Conservation (phyloP, 495 filamentous ascomycete species). For the Aspergillus sparsus region DNA sequence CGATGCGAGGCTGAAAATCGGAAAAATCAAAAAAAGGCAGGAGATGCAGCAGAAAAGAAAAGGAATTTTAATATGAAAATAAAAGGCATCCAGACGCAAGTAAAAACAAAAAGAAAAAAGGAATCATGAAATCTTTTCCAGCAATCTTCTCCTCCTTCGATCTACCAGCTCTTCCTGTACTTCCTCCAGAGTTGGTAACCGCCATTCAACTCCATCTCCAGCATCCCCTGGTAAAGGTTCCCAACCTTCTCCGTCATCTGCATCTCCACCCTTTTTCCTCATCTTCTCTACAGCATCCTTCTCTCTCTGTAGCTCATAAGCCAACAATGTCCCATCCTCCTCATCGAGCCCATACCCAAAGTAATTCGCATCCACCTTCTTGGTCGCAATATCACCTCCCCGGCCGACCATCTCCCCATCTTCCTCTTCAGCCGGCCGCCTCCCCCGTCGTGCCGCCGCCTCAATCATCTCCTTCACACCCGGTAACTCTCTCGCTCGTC, state of each 20-base stretch:
- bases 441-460: constrained; percentile 54
- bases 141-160: constrained; percentile 72
- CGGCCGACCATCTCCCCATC: constrained; percentile 60
- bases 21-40: background rate
- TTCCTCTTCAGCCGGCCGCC: constrained; percentile 63
- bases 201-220: constrained; percentile 83
- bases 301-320: constrained; percentile 83
- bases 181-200: constrained; percentile 80
- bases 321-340: constrained; percentile 82
- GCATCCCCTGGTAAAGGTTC: constrained; percentile 81
- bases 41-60: background rate
- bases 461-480: constrained; percentile 98
- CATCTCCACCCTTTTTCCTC: constrained; percentile 44
- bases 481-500: constrained; percentile 83
- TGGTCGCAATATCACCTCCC: constrained; percentile 68
- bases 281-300: constrained; percentile 72
- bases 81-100: constrained; percentile 5
- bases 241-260: constrained; percentile 65
- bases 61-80: constrained; percentile 1
- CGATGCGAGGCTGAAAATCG: constrained; percentile 16
- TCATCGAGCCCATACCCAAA: constrained; percentile 95
- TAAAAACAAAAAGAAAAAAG: constrained; percentile 3
- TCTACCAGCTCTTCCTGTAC: constrained; percentile 92
- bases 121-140: constrained; percentile 72
- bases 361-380: constrained; percentile 88